These are phyloP conservation scores for Ascochyta pisi DNA, from an alignment of 2,329 filamentous ascomycete genomes.

Conservation along the genomic window DNA sequence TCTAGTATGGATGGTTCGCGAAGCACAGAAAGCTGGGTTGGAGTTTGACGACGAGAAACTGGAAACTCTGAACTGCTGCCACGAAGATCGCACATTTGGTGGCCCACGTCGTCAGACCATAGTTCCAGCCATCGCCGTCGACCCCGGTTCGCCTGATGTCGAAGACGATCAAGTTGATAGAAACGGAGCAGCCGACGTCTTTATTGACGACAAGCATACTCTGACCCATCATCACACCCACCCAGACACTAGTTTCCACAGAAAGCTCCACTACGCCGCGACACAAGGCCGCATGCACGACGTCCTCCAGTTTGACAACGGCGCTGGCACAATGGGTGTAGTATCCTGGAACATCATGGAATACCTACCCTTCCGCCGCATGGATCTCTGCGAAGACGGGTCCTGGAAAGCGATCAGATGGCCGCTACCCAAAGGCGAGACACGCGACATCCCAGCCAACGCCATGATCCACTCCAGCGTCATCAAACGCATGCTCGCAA, in stretches of 20 bases:
- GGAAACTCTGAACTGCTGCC: slow-evolving; percentile 68
- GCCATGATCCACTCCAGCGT: slow-evolving; percentile 77
- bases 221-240: slow-evolving; percentile 26
- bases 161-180: background rate
- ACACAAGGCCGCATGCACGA: slow-evolving; percentile 69
- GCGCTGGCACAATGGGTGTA: slow-evolving; percentile 63
- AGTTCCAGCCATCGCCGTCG: slow-evolving; percentile 44
- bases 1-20: slow-evolving; percentile 73
- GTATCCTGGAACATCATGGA: slow-evolving; percentile 80
- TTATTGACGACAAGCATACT: slow-evolving; percentile 28
- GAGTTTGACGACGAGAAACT: slow-evolving; percentile 74
- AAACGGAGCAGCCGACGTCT: background rate
- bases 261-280: slow-evolving; percentile 64
- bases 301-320: slow-evolving; percentile 70
- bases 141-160: slow-evolving; percentile 33
- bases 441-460: slow-evolving; percentile 74
- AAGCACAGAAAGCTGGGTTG: slow-evolving; percentile 70
- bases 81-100: slow-evolving; percentile 26
- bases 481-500: slow-evolving; percentile 71
- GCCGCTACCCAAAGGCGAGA: slow-evolving; percentile 79
- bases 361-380: slow-evolving; percentile 79
- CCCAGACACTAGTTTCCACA: slow-evolving; percentile 57
- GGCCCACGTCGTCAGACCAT: slow-evolving; percentile 10
- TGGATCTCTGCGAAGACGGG: slow-evolving; percentile 76
- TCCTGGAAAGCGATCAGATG: slow-evolving; percentile 82